Base-by-base conservation (phyloP, 2,329 filamentous ascomycete species). In the Verticillium albo-atrum region DNA sequence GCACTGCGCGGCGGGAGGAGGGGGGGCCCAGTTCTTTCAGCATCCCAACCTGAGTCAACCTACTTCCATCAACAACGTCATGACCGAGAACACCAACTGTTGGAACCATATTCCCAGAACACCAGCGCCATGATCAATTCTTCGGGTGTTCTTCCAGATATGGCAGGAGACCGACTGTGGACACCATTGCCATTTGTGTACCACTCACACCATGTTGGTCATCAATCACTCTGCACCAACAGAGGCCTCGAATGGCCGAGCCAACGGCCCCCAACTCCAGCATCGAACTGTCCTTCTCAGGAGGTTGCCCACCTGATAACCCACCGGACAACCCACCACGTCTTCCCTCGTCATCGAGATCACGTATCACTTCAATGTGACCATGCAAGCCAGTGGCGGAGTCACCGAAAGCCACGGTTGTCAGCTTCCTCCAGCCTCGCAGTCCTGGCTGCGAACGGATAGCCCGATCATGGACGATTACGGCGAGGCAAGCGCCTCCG, bases 281-380 rank as follows among this genome's bases (percentile, higher is more conserved):
- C 20, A 2, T 9, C 20, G 5, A 50, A 12, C 20, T 23, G n/a
- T 23, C 1, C 74, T n/a, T n/a, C n/a, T n/a, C n/a, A n/a, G n/a
- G n/a, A n/a, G n/a, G n/a, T n/a, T 32, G 30, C 9, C 17, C 42
- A 50, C 9, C 10, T 12, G 42, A 50, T 10, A 9, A 12, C 9
- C 17, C 42, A 50, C 9, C 10, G 7, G 42, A 50, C 9, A 9
- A 12, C 10, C 20, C 10, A 4, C n/a, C 3, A 50, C n/a, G 12
- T 23, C 10, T 10, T 50, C 20, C 7, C 20, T 20, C 42, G 42
- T 23, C 42, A 50, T 50, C 42, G 42, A 50, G n/a, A 50, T 50
- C 20, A 10, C 7, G 6, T 4, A 4, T 25, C 20, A 12, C n/a
- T n/a, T 23, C n/a, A 25, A 50, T 10, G 4, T 23, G 42, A 50